phyloP scores from a whole-genome alignment of 805 yeast genomes.

The Wickerhamomyces hampshirensis region DNA sequence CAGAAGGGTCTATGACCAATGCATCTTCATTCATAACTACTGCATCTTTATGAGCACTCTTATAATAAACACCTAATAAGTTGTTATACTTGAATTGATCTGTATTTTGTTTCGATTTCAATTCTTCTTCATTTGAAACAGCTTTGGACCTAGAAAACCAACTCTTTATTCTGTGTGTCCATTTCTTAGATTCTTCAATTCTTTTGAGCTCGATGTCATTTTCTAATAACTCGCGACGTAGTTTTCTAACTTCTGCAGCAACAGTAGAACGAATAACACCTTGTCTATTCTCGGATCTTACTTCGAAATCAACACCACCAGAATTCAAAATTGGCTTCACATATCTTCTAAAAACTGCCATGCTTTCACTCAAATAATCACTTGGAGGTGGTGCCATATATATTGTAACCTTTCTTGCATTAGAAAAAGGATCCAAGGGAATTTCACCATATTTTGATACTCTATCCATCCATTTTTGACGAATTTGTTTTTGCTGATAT shows the following conservation, averaged over 20 bases:
- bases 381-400: conserved; percentile 97
- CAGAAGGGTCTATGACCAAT: conserved; percentile 34
- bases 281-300: conserved; percentile 74
- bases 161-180: conserved; percentile 15
- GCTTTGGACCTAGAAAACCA: conserved; percentile 7
- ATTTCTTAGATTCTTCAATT: conserved; percentile 15
- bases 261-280: conserved; percentile 82
- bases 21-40: conserved; percentile 41
- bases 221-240: conserved; percentile 46
- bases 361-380: conserved; percentile 72
- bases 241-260: conserved; percentile 73
- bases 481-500: conserved; percentile 58
- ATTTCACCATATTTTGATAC: conserved; percentile 52
- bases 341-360: conserved; percentile 69
- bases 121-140: conserved; percentile 14
- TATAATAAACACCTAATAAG: conserved; percentile 54
- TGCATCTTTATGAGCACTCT: conserved; percentile 24
- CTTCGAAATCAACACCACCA: conserved; percentile 78
- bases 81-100: conserved; percentile 36
- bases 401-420: conserved; percentile 74
- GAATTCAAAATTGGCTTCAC: conserved; percentile 83
- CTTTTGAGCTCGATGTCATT: conserved; percentile 21
- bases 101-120: conserved; percentile 21
- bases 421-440: conserved; percentile 40
- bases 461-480: conserved; percentile 57